Evolutionary conservation across 495 filamentous ascomycete genomes (phyloP), one percentile per base, ranked within the genome.

Genomic region (Terfezia boudieri): DNA sequence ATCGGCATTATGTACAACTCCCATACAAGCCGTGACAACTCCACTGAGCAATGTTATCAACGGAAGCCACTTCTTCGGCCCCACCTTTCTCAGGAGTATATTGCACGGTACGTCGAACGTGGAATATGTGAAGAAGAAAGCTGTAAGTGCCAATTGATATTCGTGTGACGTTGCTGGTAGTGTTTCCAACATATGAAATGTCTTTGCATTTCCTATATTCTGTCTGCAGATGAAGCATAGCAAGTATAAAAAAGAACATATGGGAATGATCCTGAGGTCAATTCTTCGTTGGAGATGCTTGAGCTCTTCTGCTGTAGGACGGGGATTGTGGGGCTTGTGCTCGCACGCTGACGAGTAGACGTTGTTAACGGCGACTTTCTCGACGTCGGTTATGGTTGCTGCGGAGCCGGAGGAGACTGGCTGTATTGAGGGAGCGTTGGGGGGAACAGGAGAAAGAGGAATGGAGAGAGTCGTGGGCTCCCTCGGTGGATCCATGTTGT

Each of bases 61-160:
- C 0, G 81, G 79, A 20, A 89, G 66, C 82, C 82, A 89, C 41
- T 82, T 68, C 26, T 70, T 76, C 0, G 81, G 82, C 17, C 73
- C 66, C 49, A 79, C 57, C 50, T 71, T 73, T 67, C 80, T 83
- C 48, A 86, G 66, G 4, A 86, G 65, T 36, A 88, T 67, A 61
- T 88, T 88, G 54, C 71, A 77, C 5, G 82, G 82, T 9, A 84
- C 71, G 57, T 77, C 74, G 12, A 63, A 60, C 14, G 49, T 48
- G 2, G 57, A 57, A 38, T 64, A 64, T 7, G 57, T 35, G 16
- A 64, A 41, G 38, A 64, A 64, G 49, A 64, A 63, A 11, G 52
- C 57, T 4, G 57, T 60, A 52, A 64, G 17, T n/a, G 61, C 61
- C 2, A 63, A 22, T 35, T 63, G 60, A 22, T 64, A 64, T 52